These are phyloP conservation scores for Phaffomyces antillensis DNA, from an alignment of 805 yeast species.

Conservation along the genomic window DNA sequence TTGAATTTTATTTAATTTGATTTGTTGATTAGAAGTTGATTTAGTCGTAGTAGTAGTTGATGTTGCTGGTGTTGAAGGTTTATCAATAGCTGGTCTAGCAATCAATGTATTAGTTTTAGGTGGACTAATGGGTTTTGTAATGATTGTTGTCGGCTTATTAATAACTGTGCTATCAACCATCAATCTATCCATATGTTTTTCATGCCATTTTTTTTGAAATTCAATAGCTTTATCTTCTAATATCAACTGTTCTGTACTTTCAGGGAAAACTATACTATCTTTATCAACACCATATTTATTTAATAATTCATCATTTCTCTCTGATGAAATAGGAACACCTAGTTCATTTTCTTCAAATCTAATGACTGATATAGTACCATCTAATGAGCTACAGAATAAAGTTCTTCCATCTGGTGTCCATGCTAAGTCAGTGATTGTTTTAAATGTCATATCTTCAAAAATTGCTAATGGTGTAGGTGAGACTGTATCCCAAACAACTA, in stretches of 20 bases:
- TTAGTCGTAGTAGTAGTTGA: not conserved
- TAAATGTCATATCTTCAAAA: slow-evolving; percentile 65
- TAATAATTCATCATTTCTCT: slow-evolving; percentile 59
- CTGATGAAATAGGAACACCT: slow-evolving; percentile 58
- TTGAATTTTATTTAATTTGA: slow-evolving; percentile 39
- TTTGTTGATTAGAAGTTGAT: not conserved
- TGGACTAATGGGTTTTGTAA: slow-evolving; percentile 2
- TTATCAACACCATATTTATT: slow-evolving; percentile 84
- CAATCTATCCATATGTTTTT: slow-evolving; percentile 34
- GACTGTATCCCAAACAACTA: slow-evolving; percentile 84
- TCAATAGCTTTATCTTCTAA: slow-evolving; percentile 59
- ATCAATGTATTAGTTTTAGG: not conserved
- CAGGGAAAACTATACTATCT: slow-evolving; percentile 80
- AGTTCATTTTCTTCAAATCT: slow-evolving; percentile 57
- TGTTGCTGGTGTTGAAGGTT: slow-evolving; percentile 1
- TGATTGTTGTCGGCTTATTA: slow-evolving; percentile 9
- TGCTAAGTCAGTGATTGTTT: slow-evolving; percentile 79
- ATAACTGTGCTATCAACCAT: slow-evolving; percentile 24
- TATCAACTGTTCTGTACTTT: slow-evolving; percentile 68
- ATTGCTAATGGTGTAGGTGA: slow-evolving; percentile 73
- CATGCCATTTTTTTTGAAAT: slow-evolving; percentile 24
- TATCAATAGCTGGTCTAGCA: not conserved
- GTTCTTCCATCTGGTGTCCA: slow-evolving; percentile 82
- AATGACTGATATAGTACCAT: slow-evolving; percentile 70
- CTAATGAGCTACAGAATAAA: slow-evolving; percentile 73